Evolutionary conservation across 305 asterid genomes (phyloP).

Genomic region (Salvia sclarea): DNA sequence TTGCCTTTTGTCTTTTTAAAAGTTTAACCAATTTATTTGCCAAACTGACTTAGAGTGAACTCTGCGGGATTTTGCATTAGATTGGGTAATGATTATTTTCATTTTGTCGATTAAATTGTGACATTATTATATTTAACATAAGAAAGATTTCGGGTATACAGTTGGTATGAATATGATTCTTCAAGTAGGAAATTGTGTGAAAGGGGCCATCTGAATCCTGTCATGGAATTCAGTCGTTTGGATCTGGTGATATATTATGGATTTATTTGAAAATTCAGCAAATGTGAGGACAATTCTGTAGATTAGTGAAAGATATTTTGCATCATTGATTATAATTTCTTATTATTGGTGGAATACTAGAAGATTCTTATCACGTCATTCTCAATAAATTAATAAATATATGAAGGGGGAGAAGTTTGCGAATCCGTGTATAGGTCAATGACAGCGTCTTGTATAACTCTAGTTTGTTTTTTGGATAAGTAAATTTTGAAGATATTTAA

Average conservation of each 20-base stretch:
- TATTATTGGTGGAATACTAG: neutral
- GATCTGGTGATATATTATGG: neutral
- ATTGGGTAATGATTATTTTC: conserved; percentile 19
- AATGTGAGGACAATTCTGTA: neutral
- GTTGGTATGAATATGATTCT: neutral
- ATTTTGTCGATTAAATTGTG: conserved; percentile 9
- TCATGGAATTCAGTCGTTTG: too few relatives aligned
- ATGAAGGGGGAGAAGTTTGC: too few relatives aligned
- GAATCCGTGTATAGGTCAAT: too few relatives aligned
- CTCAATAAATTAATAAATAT: too few relatives aligned
- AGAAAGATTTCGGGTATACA: neutral
- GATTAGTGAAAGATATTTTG: neutral
- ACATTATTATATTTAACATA: neutral
- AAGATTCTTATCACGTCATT: too few relatives aligned
- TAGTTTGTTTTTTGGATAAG: too few relatives aligned
- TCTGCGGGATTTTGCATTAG: conserved; percentile 31
- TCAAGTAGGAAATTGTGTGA: neutral
- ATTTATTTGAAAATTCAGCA: neutral
- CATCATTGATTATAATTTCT: neutral
- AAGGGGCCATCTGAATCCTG: neutral
- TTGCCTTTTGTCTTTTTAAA: conserved; percentile 24
- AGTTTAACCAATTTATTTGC: conserved; percentile 29
- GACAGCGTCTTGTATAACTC: too few relatives aligned
- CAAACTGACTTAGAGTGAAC: conserved; percentile 35
- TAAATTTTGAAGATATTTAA: too few relatives aligned